phyloP scores from a whole-genome alignment of 768 basidiomycete species.

The Lactifluus subvellereus region DNA sequence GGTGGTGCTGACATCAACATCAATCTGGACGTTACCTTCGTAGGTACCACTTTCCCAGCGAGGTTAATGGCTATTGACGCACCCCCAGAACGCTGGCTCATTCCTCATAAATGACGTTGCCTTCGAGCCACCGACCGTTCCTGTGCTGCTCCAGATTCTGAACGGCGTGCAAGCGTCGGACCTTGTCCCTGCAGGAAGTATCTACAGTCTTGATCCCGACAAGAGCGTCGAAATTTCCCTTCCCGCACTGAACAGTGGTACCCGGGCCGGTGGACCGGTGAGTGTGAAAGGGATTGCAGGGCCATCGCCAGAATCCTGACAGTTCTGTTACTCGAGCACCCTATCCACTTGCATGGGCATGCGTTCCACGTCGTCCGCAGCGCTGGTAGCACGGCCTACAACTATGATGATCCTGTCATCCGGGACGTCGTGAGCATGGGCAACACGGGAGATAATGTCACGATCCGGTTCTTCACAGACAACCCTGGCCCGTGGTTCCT shows the following conservation, averaged over 20 bases:
- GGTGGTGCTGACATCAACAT: too few relatives aligned
- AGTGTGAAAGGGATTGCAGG: neutral
- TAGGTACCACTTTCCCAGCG: neutral
- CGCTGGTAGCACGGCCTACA: conserved; percentile 14
- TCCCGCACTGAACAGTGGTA: neutral
- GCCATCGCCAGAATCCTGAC: neutral
- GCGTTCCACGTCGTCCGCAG: conserved; percentile 19
- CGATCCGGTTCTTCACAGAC: conserved; percentile 26
- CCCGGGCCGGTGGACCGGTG: neutral
- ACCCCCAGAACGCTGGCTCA: neutral
- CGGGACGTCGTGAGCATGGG: conserved; percentile 38
- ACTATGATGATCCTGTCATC: conserved; percentile 36
- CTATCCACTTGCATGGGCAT: conserved; percentile 10
- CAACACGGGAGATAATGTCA: conserved; percentile 8
- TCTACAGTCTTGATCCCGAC: conserved; percentile 43
- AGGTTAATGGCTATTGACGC: neutral
- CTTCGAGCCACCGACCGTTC: conserved; percentile 39
- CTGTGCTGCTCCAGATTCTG: conserved; percentile 53
- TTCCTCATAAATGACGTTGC: conserved; percentile 34
- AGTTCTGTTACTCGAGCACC: neutral
- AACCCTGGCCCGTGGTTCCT: too few relatives aligned
- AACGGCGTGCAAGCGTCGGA: conserved; percentile 45
- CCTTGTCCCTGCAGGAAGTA: conserved; percentile 43
- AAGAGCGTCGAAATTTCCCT: conserved; percentile 40
- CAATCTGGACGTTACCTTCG: neutral